phyloP scores from a whole-genome alignment of 2,329 filamentous ascomycete genomes.

The Cladosporium sp. region DNA sequence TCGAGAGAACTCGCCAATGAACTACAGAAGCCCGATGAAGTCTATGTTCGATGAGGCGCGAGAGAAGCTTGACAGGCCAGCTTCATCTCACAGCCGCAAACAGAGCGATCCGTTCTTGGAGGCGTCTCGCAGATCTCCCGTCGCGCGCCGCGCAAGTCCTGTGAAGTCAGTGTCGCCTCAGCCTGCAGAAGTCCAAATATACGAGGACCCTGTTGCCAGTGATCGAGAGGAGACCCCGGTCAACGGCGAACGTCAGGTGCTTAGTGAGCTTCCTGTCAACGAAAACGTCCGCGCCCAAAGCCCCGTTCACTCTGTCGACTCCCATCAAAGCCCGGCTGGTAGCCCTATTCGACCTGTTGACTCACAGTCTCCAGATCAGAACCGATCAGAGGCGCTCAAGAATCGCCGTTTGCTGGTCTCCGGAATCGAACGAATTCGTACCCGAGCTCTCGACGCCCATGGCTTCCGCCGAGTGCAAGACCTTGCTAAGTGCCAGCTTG shows the following conservation, averaged over 20 bases:
- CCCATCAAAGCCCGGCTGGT: conserved; percentile 31
- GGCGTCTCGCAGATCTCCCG: conserved; percentile 2
- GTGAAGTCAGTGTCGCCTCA: conserved; percentile 31
- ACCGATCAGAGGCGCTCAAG: conserved; percentile 44
- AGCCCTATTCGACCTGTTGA: conserved; percentile 30
- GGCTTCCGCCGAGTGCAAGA: conserved; percentile 78
- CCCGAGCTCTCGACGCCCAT: conserved; percentile 73
- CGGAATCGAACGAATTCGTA: conserved; percentile 71
- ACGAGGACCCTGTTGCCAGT: conserved; percentile 54
- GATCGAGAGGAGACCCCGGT: conserved; percentile 33
- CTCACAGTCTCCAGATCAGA: conserved; percentile 33
- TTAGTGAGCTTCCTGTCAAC: conserved; percentile 54
- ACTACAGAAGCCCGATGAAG: conserved; percentile 35
- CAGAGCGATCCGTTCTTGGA: conserved; percentile 20
- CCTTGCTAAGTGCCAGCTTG: conserved; percentile 64
- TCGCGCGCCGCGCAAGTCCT: conserved; percentile 24
- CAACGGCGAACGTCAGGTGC: conserved; percentile 42
- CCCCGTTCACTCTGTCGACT: conserved; percentile 32
- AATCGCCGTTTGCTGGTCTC: conserved; percentile 66
- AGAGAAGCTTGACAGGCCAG: conserved; percentile 24
- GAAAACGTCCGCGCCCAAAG: conserved; percentile 41
- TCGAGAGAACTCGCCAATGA: conserved; percentile 32
- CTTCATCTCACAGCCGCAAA: conserved; percentile 14
- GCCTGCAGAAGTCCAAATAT: conserved; percentile 50
- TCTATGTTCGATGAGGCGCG: conserved; percentile 37